Evolutionary conservation across 352 stramenopile species (phyloP).

Genomic region (Globisporangium nunn): DNA sequence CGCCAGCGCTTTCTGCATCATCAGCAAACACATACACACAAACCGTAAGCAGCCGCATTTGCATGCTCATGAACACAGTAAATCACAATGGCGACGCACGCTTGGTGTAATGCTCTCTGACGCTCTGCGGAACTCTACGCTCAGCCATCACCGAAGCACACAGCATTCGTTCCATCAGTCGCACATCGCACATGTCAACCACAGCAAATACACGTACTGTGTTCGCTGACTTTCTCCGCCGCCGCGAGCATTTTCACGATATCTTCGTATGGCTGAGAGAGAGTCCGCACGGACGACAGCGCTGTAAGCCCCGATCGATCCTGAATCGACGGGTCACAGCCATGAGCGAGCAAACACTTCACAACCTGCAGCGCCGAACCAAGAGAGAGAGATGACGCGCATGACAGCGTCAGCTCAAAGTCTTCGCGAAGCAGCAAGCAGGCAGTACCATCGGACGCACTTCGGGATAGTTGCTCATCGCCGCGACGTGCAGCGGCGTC

Average conservation of each 20-base stretch:
- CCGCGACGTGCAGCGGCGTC: conserved; percentile 63
- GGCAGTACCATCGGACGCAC: conserved; percentile 9
- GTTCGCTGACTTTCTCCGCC: conserved; percentile 30
- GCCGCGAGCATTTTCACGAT: conserved; percentile 50
- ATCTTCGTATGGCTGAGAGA: conserved; percentile 54
- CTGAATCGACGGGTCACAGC: conserved; percentile 32
- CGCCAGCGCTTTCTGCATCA: conserved; percentile 33
- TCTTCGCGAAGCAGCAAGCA: not conserved
- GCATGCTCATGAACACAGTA: not conserved
- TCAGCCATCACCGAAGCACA: not conserved
- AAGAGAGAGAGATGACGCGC: no score
- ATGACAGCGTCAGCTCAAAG: not conserved
- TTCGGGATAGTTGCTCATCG: conserved; percentile 56
- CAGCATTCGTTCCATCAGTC: not conserved
- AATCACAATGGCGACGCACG: not conserved
- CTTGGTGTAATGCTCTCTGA: not conserved
- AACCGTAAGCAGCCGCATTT: not conserved
- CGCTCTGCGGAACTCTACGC: conserved; percentile 3
- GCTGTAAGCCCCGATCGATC: conserved; percentile 61
- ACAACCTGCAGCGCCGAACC: conserved; percentile 24
- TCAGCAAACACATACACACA: not conserved
- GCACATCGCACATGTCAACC: not conserved
- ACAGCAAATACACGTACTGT: conserved; percentile 4
- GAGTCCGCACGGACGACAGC: conserved; percentile 57
- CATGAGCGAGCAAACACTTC: conserved; percentile 38